Evolutionary conservation across 805 yeast species (phyloP), one percentile per base, ranked within the genome.

Genomic region (Nakazawaea molendinolei): DNA sequence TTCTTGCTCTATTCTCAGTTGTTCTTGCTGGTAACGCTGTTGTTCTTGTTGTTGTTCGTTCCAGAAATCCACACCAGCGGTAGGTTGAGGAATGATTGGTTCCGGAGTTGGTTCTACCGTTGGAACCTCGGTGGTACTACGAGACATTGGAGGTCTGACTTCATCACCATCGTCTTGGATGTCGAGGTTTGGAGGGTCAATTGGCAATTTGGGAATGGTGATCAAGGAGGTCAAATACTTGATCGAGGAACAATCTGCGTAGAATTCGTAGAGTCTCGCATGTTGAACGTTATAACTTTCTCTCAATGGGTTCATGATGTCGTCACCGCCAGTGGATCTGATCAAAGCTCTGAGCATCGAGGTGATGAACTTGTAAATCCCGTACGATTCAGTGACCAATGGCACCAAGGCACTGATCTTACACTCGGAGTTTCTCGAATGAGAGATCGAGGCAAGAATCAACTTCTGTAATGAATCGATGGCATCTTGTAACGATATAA

Each of bases 281-380:
- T 77, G 82, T 55, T 86, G 95, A 14, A 79, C 66, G 45, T 69
- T 69, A 51, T 79, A 90, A 35, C 90, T 67, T 25, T 77, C 77
- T 44, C 77, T 67, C 44, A 90, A 66, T 3, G 92, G 90, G 45
- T 71, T 73, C 44, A 90, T 64, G 1, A 86, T 90, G 5, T 81
- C 95, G 15, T 74, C 83, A 21, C 76, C 79, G 40, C 79, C 77
- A 43, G 83, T 72, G 48, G 85, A 69, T 48, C 74, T 74, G 50
- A 83, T 75, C 76, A 90, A 69, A 0, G 95, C 97, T 45, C 95
- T 73, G 41, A 90, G 63, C 97, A 90, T 89, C 8, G 95, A 80
- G 2, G 86, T 82, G 40, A 83, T 64, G 49, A 90, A 90, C 56
- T 86, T 84, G 59, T 87, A 86, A 40, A 90, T 86, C 30, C 97